These are phyloP conservation scores for Magnolia officinalis DNA, from an alignment of 164 flowering plant species.

Conservation along the genomic window DNA sequence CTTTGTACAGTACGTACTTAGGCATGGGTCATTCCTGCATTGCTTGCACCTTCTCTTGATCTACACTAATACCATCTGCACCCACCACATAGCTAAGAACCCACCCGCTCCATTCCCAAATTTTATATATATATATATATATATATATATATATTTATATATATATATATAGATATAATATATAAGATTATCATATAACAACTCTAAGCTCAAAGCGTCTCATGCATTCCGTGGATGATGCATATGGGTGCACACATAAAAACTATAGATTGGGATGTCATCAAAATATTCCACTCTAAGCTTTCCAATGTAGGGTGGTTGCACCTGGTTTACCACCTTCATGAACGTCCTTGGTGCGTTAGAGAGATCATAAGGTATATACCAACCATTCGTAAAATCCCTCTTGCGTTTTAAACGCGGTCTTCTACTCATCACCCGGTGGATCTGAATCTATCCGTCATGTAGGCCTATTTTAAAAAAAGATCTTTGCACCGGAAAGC, in stretches of 20 bases:
- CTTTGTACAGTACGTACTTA: neutral
- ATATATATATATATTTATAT: no score
- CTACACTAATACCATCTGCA: neutral
- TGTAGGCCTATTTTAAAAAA: neutral
- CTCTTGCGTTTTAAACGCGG: neutral
- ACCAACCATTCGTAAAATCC: neutral
- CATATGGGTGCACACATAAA: neutral
- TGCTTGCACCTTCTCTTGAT: neutral
- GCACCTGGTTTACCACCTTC: neutral
- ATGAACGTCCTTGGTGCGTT: neutral
- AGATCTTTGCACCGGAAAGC: neutral
- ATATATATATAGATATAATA: no score
- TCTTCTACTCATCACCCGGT: neutral
- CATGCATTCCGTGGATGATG: neutral
- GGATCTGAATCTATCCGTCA: neutral
- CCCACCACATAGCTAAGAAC: neutral
- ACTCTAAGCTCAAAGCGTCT: neutral
- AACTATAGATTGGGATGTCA: neutral
- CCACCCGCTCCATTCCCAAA: neutral
- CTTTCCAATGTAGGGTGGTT: neutral
- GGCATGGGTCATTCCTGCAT: neutral
- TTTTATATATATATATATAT: no score
- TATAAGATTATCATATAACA: neutral
- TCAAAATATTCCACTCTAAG: constrained; percentile 3
- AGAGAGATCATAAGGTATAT: neutral